These are phyloP conservation scores for Scytalidium lignicola DNA, from an alignment of 2,329 filamentous ascomycete genomes.

Conservation along the genomic window DNA sequence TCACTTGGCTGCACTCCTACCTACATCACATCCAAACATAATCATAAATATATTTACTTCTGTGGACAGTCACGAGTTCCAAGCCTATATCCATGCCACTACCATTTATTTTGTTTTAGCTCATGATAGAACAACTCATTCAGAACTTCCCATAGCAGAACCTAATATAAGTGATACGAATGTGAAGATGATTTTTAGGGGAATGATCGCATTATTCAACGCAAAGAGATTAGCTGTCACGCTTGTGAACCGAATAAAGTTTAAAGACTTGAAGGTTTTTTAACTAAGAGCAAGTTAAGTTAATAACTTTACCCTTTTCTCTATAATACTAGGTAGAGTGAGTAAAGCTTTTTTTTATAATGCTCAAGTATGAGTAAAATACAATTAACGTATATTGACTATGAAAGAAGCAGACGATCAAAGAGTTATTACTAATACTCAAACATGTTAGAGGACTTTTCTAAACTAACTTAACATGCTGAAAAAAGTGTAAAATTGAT, in stretches of 20 bases:
- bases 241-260: conserved; percentile 58
- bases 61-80: conserved; percentile 44
- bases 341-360: too few relatives aligned
- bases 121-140: conserved; percentile 48
- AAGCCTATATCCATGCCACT: conserved; percentile 45
- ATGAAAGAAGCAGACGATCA: too few relatives aligned
- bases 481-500: too few relatives aligned
- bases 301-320: too few relatives aligned
- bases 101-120: conserved; percentile 64
- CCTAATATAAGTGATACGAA: conserved; percentile 9
- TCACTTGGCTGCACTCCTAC: conserved; percentile 40
- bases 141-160: background rate
- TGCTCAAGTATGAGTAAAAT: too few relatives aligned
- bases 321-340: too few relatives aligned
- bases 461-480: too few relatives aligned
- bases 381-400: too few relatives aligned
- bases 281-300: too few relatives aligned
- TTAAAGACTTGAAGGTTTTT: conserved; percentile 47
- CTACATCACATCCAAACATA: conserved; percentile 17
- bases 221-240: conserved; percentile 54
- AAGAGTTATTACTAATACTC: too few relatives aligned
- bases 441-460: too few relatives aligned
- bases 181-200: conserved; percentile 26
- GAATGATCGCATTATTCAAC: conserved; percentile 51
- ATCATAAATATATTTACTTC: conserved; percentile 39